Evolutionary conservation across 176 grass and related monocot species (phyloP).

Genomic region (Luzula sylvatica): DNA sequence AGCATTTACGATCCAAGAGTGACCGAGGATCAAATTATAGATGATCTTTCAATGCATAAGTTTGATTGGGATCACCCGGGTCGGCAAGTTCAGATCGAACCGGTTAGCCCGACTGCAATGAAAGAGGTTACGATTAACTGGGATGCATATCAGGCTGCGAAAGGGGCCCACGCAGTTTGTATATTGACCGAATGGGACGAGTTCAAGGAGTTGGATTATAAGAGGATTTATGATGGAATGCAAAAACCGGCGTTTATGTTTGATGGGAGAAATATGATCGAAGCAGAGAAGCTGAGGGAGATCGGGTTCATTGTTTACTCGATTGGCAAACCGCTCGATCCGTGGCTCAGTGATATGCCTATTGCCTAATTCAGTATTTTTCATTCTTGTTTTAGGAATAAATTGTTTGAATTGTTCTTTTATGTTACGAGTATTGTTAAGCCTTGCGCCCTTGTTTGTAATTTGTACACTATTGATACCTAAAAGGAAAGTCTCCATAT

Average conservation of each 20-base stretch:
- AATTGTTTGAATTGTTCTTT: neutral
- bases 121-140: constrained; percentile 60
- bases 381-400: neutral
- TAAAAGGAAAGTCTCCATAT: too few relatives aligned
- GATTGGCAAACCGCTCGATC: constrained; percentile 74
- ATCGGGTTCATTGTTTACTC: constrained; percentile 86
- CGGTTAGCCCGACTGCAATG: constrained; percentile 48
- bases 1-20: constrained; percentile 86
- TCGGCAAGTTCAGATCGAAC: constrained; percentile 62
- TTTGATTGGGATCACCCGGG: constrained; percentile 87
- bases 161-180: constrained; percentile 62
- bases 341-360: constrained; percentile 77
- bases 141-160: constrained; percentile 69
- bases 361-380: constrained; percentile 20
- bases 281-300: constrained; percentile 61
- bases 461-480: too few relatives aligned
- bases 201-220: constrained; percentile 65
- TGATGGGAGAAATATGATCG: constrained; percentile 60
- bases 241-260: constrained; percentile 82
- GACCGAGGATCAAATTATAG: constrained; percentile 72
- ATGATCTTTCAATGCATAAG: constrained; percentile 68
- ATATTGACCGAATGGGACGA: constrained; percentile 87
- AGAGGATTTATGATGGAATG: constrained; percentile 79
- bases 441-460: too few relatives aligned
- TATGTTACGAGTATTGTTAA: neutral